A percentile compares a stretch with the other conserved stretches of the same genome.
phyloP scores from a whole-genome alignment of 768 basidiomycete genomes.

The Saitozyma sp. region DNA sequence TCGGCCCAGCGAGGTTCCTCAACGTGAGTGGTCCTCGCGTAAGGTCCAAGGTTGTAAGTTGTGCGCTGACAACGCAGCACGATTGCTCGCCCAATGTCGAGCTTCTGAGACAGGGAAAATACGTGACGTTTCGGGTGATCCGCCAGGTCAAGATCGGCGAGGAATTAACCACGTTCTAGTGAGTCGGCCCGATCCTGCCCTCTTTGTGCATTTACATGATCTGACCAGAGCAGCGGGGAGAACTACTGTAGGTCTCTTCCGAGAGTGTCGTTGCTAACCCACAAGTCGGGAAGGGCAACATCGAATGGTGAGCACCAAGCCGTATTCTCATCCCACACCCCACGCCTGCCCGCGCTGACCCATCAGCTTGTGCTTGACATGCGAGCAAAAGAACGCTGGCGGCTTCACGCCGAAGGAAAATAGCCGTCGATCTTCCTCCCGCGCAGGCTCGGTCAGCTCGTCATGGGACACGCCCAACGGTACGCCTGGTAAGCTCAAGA shows the following conservation, averaged over 20 bases:
- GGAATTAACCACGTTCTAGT: constrained; percentile 51
- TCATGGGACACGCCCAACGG: not conserved
- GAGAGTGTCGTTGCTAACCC: too few species aligned
- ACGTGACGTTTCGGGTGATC: constrained; percentile 47
- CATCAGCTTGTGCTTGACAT: constrained; percentile 42
- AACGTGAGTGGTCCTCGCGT: constrained; percentile 36
- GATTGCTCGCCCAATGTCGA: constrained; percentile 51
- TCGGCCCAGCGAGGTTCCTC: constrained; percentile 50
- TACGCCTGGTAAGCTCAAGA: constrained; percentile 7
- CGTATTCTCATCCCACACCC: not conserved
- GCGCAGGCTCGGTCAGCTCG: too few species aligned
- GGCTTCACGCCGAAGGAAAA: constrained; percentile 31
- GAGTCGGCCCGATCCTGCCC: constrained; percentile 19
- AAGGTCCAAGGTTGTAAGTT: not conserved
- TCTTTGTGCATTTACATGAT: not conserved
- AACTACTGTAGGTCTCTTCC: constrained; percentile 33
- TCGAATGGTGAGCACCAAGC: constrained; percentile 36
- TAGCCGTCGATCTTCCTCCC: not conserved
- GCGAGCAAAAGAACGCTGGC: constrained; percentile 32
- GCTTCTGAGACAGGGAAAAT: constrained; percentile 42
- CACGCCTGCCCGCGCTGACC: constrained; percentile 4
- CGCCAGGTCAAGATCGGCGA: constrained; percentile 44
- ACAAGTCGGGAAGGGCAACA: constrained; percentile 41
- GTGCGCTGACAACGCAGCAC: constrained; percentile 30
- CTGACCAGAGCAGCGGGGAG: constrained; percentile 24